Percentiles rank a stretch among this genome's conserved stretches.
phyloP scores from a whole-genome alignment of 331 rosid species.

The Erythrophleum ivorense region DNA sequence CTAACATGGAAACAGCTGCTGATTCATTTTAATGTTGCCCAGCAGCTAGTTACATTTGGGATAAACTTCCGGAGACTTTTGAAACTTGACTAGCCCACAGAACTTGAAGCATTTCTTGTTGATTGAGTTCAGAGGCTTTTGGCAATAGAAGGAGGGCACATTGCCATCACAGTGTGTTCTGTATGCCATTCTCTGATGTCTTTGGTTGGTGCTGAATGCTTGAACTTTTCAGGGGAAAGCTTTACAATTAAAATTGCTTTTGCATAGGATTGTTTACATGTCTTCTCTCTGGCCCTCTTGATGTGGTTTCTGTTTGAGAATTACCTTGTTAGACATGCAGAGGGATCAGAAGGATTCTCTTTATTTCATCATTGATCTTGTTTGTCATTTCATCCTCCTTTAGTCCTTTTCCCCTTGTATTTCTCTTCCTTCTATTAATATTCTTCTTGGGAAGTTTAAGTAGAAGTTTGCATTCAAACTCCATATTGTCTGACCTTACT shows the following conservation, averaged over 20 bases:
- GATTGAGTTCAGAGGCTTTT: background rate
- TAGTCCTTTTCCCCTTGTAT: background rate
- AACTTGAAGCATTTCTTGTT: background rate
- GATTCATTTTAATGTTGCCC: background rate
- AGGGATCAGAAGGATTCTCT: background rate
- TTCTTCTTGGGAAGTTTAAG: background rate
- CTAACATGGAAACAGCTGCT: background rate
- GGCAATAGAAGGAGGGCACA: background rate
- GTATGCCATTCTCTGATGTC: background rate
- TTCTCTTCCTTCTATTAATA: background rate
- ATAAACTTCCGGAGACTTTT: background rate
- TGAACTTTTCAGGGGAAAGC: background rate
- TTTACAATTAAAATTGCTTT: background rate
- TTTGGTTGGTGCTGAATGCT: background rate
- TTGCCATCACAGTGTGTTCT: background rate
- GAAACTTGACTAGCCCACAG: background rate
- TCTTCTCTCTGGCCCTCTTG: background rate
- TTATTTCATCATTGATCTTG: background rate
- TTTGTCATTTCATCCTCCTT: slow-evolving; percentile 5
- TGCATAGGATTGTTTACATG: background rate
- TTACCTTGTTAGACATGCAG: background rate
- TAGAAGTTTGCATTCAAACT: background rate
- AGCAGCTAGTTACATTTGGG: background rate
- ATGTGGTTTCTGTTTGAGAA: background rate
- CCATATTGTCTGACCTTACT: background rate